These are phyloP conservation scores for Diplotaxis tenuifolia DNA, from an alignment of 345 rosid species.

Conservation along the genomic window DNA sequence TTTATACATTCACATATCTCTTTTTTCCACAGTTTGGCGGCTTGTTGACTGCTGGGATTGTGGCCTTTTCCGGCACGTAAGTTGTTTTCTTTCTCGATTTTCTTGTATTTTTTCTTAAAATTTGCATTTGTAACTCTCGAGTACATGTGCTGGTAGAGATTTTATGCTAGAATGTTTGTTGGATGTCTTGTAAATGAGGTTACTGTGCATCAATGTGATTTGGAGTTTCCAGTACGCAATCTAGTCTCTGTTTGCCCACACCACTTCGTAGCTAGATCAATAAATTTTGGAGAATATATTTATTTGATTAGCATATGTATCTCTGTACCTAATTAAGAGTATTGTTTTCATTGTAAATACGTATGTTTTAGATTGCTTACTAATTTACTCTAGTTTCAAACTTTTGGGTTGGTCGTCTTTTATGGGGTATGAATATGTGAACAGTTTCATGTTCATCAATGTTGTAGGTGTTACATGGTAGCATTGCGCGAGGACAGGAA, in stretches of 20 bases:
- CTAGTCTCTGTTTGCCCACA: too few species aligned
- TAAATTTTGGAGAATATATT: too few species aligned
- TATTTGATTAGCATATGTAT: background rate
- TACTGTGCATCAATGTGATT: too few species aligned
- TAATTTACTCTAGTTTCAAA: too few species aligned
- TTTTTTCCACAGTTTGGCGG: constrained; percentile 74
- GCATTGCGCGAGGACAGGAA: constrained; percentile 81
- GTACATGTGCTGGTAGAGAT: too few species aligned
- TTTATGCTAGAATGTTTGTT: too few species aligned
- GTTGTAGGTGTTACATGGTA: constrained; percentile 73
- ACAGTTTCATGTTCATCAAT: background rate
- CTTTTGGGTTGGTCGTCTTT: background rate
- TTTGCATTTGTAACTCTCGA: too few species aligned
- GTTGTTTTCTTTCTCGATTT: constrained; percentile 28
- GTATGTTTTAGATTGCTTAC: too few species aligned
- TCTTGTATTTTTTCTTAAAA: background rate
- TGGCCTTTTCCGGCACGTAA: constrained; percentile 87
- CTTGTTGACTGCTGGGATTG: constrained; percentile 76
- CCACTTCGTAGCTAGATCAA: too few species aligned
- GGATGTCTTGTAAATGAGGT: too few species aligned
- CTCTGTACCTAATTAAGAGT: background rate
- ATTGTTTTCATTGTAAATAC: too few species aligned
- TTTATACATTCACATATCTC: background rate
- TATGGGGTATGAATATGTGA: background rate
- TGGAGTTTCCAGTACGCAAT: too few species aligned